Evolutionary conservation across 2,329 filamentous ascomycete genomes (phyloP), one percentile per base, ranked within the genome.

Genomic region (Ceratocystis variospora): DNA sequence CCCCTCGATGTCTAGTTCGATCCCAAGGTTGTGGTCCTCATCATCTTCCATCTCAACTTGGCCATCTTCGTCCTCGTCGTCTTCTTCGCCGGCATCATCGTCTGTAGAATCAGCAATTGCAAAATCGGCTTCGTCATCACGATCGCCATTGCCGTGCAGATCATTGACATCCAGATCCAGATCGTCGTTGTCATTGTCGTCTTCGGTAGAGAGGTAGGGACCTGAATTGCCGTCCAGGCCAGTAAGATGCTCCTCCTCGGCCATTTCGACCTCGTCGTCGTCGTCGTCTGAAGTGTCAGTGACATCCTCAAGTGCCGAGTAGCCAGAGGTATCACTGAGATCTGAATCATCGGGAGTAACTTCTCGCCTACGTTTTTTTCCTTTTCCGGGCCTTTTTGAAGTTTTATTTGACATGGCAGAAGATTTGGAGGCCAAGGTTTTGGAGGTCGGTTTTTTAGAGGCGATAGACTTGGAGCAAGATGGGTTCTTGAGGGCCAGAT

Each of bases 201-300:
- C 72, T 4, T 74, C 72, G 15, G 74, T 73, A 1, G 79, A 78
- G 0, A 77, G 76, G 3, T 77, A 76, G 0, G 74, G 73, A 0
- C 75, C 75, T 1, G 75, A 72, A 2, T 73, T 72, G 3, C 75
- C 72, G 0, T 76, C 76, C 70, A 79, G 76, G 66, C 75, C 75
- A 67, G 89, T 79, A 69, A 92, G 89, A 71, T 87, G 83, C 74
- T 85, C 81, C 78, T 91, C 89, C 81, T 94, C 89, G 78, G 85
- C 81, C 79, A 86, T 83, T 72, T 88, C 83, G 66, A 93, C 84
- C 79, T 89, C 84, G 70, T 88, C 84, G 74, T 93, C 87, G 74
- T 93, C 89, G 69, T 90, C 87, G 69, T 92, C 83, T 65, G 83
- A 89, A 10, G 84, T 87, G 71, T 92, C 89, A 70, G 83, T 89